phyloP scores from a whole-genome alignment of 257 asterid genomes.

The Asclepias syriaca region DNA sequence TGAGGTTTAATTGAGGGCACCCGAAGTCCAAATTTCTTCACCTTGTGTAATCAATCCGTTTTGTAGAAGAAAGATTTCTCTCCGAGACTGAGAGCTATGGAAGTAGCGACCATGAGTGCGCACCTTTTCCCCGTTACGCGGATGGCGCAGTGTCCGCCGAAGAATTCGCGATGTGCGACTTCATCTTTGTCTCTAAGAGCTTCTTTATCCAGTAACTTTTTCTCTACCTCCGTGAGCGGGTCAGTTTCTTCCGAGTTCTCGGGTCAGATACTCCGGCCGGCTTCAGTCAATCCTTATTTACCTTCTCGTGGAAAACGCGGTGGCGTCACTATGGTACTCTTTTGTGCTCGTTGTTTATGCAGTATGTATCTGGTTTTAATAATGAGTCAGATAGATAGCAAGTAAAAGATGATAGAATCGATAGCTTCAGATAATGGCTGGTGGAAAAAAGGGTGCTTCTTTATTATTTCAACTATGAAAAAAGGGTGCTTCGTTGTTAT shows the following conservation, averaged over 20 bases:
- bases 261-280: slow-evolving; percentile 61
- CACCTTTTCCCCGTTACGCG: slow-evolving; percentile 47
- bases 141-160: slow-evolving; percentile 22
- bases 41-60: slow-evolving; percentile 1
- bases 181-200: slow-evolving; percentile 26
- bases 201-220: slow-evolving; percentile 42
- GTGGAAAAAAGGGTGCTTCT: background rate
- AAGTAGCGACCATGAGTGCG: slow-evolving; percentile 54
- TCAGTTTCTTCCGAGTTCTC: slow-evolving; percentile 47
- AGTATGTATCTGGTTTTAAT: background rate
- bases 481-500: background rate
- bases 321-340: slow-evolving; percentile 73
- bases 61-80: background rate
- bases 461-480: background rate
- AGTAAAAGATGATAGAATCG: background rate
- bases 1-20: too few species aligned
- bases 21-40: background rate
- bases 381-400: background rate
- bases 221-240: slow-evolving; percentile 52
- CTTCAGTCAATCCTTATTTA: slow-evolving; percentile 39
- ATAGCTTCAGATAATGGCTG: background rate
- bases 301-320: slow-evolving; percentile 54
- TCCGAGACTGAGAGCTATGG: slow-evolving; percentile 21
- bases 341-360: background rate
- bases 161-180: slow-evolving; percentile 25